Evolutionary conservation across 1,284 basidiomycete species (phyloP).

Genomic region (Austroboletus niveus): DNA sequence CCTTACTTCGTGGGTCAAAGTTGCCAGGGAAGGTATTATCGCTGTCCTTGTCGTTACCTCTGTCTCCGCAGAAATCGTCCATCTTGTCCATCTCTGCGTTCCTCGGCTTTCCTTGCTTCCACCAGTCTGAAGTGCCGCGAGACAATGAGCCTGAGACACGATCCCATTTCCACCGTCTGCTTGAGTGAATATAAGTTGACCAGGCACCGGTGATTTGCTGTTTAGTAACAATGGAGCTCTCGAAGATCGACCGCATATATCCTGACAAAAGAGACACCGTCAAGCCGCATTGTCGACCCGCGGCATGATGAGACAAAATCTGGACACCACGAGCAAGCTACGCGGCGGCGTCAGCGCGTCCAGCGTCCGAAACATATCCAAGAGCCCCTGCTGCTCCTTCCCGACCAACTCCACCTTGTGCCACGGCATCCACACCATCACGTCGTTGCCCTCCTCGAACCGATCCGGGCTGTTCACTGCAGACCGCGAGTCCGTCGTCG

Average conservation of each 20-base stretch:
- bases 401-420: slow-evolving; percentile 23
- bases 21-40: no score
- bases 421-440: slow-evolving; percentile 34
- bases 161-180: no score
- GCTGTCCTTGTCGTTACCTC: no score
- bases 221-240: no score
- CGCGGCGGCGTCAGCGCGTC: slow-evolving; percentile 31
- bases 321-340: slow-evolving; percentile 29
- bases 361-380: slow-evolving; percentile 21
- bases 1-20: no score
- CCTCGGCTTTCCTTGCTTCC: no score
- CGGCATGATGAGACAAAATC: slow-evolving; percentile 24
- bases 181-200: no score
- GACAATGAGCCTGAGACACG: no score
- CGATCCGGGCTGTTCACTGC: slow-evolving; percentile 14
- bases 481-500: slow-evolving; percentile 13
- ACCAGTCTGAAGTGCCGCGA: no score
- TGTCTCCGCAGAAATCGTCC: no score
- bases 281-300: slow-evolving; percentile 2
- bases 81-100: no score
- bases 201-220: no score
- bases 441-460: slow-evolving; percentile 27
- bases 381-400: slow-evolving; percentile 7
- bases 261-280: not conserved
- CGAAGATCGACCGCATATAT: not conserved